Percentiles rank a stretch among this genome's conserved stretches.
Evolutionary conservation across 2,329 filamentous ascomycete genomes (phyloP).

Genomic region (Epichloe scottii): DNA sequence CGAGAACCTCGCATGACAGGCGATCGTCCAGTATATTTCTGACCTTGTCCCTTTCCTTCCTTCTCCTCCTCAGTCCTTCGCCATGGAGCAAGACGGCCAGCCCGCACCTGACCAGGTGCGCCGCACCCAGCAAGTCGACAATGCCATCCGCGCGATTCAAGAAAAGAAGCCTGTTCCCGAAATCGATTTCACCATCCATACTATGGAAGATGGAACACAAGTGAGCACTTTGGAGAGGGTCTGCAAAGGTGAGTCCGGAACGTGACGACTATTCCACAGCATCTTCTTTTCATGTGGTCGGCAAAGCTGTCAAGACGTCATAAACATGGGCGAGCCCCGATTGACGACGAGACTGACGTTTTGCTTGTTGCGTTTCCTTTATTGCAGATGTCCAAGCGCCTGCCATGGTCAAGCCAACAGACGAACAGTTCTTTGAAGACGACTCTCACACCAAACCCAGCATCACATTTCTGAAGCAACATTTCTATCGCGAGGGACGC

Average conservation of each 20-base stretch:
- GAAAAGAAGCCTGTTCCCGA: conserved; percentile 93
- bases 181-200: conserved; percentile 97
- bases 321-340: background rate
- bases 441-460: conserved; percentile 80
- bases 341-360: conserved; percentile 7
- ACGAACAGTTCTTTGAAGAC: conserved; percentile 89
- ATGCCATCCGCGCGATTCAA: conserved; percentile 80
- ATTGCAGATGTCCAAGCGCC: conserved; percentile 89
- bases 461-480: conserved; percentile 89
- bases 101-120: conserved; percentile 27
- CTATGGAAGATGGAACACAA: conserved; percentile 93
- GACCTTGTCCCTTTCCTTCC: background rate
- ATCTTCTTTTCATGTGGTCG: background rate
- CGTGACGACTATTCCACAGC: background rate
- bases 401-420: conserved; percentile 80
- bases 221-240: conserved; percentile 94
- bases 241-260: conserved; percentile 72
- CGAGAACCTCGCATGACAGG: background rate
- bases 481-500: conserved; percentile 95
- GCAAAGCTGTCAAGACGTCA: background rate
- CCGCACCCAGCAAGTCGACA: conserved; percentile 60
- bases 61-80: background rate
- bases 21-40: background rate
- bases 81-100: conserved; percentile 38
- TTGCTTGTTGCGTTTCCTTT: conserved; percentile 1